A percentile compares a stretch with the other conserved stretches of the same genome.
Evolutionary conservation across 352 stramenopile species (phyloP).

Genomic region (Phytophthora agathidicida): DNA sequence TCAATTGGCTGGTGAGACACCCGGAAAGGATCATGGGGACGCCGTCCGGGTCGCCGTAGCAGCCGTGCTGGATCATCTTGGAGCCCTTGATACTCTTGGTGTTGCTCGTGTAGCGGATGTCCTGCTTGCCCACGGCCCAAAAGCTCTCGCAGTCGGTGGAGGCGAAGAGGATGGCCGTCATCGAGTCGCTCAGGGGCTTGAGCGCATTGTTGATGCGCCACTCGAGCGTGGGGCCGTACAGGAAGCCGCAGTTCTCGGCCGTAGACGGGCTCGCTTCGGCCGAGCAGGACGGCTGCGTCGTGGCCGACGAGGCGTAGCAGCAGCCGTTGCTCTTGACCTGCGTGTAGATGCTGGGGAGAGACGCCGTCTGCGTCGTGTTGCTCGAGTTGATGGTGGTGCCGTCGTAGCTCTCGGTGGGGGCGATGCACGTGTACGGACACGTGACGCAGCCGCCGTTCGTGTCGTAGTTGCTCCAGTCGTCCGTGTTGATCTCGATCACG

Average conservation of each 20-base stretch:
- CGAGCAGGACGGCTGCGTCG: constrained; percentile 67
- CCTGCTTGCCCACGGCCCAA: constrained; percentile 79
- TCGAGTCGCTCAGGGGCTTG: constrained; percentile 47
- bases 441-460: constrained; percentile 83
- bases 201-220: constrained; percentile 78
- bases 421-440: constrained; percentile 88
- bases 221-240: constrained; percentile 84
- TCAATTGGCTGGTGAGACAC: constrained; percentile 77
- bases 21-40: constrained; percentile 77
- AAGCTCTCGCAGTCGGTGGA: constrained; percentile 87
- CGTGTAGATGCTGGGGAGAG: constrained; percentile 79
- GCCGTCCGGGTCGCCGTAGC: constrained; percentile 71
- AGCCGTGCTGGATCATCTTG: constrained; percentile 87
- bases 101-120: constrained; percentile 78
- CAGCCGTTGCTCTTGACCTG: constrained; percentile 73
- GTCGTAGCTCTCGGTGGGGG: constrained; percentile 69
- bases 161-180: constrained; percentile 83
- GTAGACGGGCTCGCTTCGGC: constrained; percentile 60
- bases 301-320: constrained; percentile 72
- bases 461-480: constrained; percentile 87
- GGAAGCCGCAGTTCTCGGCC: constrained; percentile 79
- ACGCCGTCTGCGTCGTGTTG: constrained; percentile 75
- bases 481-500: constrained; percentile 71
- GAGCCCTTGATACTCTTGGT: constrained; percentile 72
- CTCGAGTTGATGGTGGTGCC: constrained; percentile 81